Percentiles rank a stretch among this genome's conserved stretches.
Evolutionary conservation across 768 basidiomycete species (phyloP).

Genomic region (Leccinum ochraceum): DNA sequence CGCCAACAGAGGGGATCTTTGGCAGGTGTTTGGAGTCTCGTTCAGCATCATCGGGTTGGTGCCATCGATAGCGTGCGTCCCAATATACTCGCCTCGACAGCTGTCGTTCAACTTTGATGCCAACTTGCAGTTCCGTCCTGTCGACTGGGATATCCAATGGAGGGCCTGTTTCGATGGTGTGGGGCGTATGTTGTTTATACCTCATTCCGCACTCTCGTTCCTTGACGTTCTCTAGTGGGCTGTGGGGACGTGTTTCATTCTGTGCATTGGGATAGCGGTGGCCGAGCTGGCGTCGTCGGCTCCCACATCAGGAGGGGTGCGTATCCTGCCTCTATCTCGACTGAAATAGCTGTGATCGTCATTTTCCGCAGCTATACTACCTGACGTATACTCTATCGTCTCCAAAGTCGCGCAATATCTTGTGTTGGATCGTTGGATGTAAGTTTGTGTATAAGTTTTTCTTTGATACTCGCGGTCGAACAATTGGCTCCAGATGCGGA

Average conservation of each 20-base stretch:
- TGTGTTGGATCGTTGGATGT: constrained; percentile 74
- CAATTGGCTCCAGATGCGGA: constrained; percentile 39
- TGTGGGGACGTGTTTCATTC: constrained; percentile 36
- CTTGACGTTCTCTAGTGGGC: constrained; percentile 34
- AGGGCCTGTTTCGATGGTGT: constrained; percentile 44
- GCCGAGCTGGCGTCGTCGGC: constrained; percentile 40
- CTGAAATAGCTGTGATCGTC: not conserved
- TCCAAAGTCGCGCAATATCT: constrained; percentile 52
- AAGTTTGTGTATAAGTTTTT: constrained; percentile 14
- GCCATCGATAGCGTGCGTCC: constrained; percentile 56
- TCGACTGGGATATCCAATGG: constrained; percentile 48
- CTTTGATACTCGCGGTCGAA: not conserved
- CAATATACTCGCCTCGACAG: constrained; percentile 4
- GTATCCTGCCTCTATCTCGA: constrained; percentile 1
- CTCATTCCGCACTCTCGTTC: not conserved
- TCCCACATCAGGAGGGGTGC: constrained; percentile 40
- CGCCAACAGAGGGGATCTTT: not conserved
- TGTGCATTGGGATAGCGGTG: constrained; percentile 39
- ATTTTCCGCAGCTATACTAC: constrained; percentile 49
- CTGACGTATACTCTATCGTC: constrained; percentile 62
- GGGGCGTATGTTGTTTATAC: constrained; percentile 33
- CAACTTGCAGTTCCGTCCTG: constrained; percentile 39
- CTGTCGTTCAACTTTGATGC: not conserved
- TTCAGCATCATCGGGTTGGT: constrained; percentile 71
- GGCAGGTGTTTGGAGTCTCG: constrained; percentile 64